Percentiles rank a stretch among this genome's conserved stretches.
Conservation (phyloP, 148 eudicot genomes). For the Nepenthes mirabilis region DNA sequence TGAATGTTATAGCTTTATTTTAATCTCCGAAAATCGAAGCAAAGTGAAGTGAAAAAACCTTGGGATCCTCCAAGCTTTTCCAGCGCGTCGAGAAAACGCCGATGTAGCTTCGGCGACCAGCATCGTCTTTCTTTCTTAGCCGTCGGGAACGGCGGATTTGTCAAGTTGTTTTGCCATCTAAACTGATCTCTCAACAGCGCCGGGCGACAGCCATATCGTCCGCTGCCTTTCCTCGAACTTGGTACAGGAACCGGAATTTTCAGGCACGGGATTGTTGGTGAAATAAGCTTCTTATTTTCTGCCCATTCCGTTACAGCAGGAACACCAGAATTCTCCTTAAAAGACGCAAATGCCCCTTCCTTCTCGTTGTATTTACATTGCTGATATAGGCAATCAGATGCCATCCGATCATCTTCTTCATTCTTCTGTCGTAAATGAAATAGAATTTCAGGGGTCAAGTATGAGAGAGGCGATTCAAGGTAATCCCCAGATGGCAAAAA, state of each 20-base stretch:
- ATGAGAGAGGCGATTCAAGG: neutral
- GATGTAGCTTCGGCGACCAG: slow-evolving; percentile 40
- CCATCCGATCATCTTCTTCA: slow-evolving; percentile 2
- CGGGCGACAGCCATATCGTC: neutral
- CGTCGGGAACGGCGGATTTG: slow-evolving; percentile 5
- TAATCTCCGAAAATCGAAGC: too few species aligned
- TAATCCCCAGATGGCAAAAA: neutral
- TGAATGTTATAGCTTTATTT: too few species aligned
- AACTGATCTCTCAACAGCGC: neutral
- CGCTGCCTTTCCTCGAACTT: neutral
- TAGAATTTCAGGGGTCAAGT: neutral
- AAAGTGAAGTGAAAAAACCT: slow-evolving; percentile 13
- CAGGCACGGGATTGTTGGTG: slow-evolving; percentile 7
- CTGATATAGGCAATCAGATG: neutral
- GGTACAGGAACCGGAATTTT: neutral
- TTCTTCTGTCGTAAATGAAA: slow-evolving; percentile 6
- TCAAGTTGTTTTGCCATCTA: neutral
- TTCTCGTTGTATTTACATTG: slow-evolving; percentile 4
- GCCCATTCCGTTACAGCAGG: slow-evolving; percentile 1
- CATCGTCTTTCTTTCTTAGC: slow-evolving; percentile 29
- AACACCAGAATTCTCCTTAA: neutral
- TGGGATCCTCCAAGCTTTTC: slow-evolving; percentile 36
- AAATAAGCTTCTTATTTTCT: neutral
- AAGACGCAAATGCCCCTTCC: slow-evolving; percentile 21
- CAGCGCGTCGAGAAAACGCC: slow-evolving; percentile 27